Evolutionary conservation across 2,329 filamentous ascomycete genomes (phyloP).

Genomic region (Pseudocercospora macadamiae): DNA sequence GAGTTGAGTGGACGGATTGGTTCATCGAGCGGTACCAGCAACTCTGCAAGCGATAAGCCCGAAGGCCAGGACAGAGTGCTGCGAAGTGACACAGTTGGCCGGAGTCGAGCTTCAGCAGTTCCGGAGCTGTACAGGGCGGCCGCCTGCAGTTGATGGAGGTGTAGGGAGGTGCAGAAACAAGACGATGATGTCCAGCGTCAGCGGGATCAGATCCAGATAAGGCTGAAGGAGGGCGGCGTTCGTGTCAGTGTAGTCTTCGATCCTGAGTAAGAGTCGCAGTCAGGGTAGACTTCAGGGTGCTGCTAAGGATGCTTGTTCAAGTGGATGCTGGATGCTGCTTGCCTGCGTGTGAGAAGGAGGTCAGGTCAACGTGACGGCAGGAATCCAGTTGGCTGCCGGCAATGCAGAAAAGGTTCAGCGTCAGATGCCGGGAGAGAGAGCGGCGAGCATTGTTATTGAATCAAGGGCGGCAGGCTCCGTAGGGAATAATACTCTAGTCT

Average conservation of each 20-base stretch:
- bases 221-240: slow-evolving; percentile 3
- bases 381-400: slow-evolving; percentile 16
- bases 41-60: neutral
- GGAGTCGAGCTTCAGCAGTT: slow-evolving; percentile 1
- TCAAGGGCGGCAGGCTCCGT: slow-evolving; percentile 3
- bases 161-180: neutral
- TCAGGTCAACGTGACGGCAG: slow-evolving; percentile 6
- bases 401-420: slow-evolving; percentile 18
- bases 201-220: slow-evolving; percentile 9
- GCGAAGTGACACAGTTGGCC: slow-evolving; percentile 9
- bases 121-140: slow-evolving; percentile 7
- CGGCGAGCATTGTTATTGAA: slow-evolving; percentile 5
- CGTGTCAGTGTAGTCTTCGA: neutral
- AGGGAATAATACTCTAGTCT: neutral
- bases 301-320: neutral
- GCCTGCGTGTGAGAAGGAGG: too few species aligned
- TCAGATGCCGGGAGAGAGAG: slow-evolving; percentile 14
- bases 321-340: neutral
- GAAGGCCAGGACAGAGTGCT: neutral
- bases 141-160: neutral
- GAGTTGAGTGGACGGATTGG: slow-evolving; percentile 1
- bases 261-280: neutral
- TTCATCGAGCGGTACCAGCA: slow-evolving; percentile 15
- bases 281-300: neutral
- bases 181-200: neutral